phyloP scores from a whole-genome alignment of 2,329 filamentous ascomycete species.

The Neofusicoccum ribis region DNA sequence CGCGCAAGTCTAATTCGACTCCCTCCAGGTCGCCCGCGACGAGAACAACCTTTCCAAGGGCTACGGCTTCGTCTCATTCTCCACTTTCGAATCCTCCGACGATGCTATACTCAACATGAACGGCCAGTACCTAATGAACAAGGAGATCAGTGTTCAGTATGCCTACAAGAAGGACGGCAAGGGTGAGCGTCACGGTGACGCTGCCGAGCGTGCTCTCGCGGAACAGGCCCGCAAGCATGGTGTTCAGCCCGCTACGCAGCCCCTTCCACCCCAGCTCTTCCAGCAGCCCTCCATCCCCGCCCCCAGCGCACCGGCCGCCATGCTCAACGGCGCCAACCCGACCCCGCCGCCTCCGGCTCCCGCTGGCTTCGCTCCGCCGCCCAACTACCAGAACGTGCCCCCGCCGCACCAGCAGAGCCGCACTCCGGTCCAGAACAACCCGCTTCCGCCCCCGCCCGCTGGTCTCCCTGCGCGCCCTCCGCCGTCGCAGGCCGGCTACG shows the following conservation, averaged over 20 bases:
- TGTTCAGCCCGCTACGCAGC: conserved; percentile 77
- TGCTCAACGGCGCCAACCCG: conserved; percentile 41
- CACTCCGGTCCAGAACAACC: conserved; percentile 34
- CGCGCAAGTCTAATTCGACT: not conserved
- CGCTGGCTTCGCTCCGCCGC: conserved; percentile 17
- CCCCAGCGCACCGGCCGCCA: conserved; percentile 45
- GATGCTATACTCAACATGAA: conserved; percentile 91
- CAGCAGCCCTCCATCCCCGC: conserved; percentile 32
- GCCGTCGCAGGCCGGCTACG: conserved; percentile 66
- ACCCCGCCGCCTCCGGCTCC: conserved; percentile 38
- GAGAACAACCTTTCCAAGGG: conserved; percentile 87
- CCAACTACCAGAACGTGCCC: conserved; percentile 43
- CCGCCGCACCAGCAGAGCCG: conserved; percentile 37
- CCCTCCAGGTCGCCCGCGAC: conserved; percentile 68
- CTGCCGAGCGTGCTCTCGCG: conserved; percentile 88
- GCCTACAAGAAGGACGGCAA: conserved; percentile 99
- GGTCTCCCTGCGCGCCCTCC: conserved; percentile 69
- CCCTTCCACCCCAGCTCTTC: conserved; percentile 73
- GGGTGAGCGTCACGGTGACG: conserved; percentile 91
- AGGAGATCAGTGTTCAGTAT: conserved; percentile 94
- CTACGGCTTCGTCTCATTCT: conserved; percentile 93
- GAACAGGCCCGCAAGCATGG: conserved; percentile 93
- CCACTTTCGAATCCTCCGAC: conserved; percentile 90
- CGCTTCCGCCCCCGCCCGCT: conserved; percentile 61
- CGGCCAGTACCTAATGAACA: conserved; percentile 94